Evolutionary conservation across 345 rosid species (phyloP), one percentile per base, ranked within the genome.

Genomic region (Eucalyptus paniculata): DNA sequence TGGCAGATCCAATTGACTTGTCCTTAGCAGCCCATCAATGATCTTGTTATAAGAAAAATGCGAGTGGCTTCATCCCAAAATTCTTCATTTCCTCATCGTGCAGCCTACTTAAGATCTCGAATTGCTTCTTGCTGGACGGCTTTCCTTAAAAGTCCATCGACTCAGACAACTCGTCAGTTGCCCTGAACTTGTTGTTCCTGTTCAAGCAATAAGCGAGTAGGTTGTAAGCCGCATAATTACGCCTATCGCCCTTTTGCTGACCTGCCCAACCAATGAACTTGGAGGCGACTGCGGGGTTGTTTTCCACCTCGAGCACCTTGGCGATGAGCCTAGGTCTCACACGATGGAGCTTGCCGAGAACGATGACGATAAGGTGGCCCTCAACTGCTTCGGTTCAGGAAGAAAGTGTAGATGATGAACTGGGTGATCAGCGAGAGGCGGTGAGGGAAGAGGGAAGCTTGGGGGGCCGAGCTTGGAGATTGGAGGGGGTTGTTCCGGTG

Each of bases 201-300:
- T 96, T 94, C 90, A 97, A 93, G 92, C 98, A 96, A 90, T 97
- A 94, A 81, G 99, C 96, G 88, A 95, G 93, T 34, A 98, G 97
- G 86, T 97, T 97, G 92, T 97, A 97, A 32, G 97, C 89, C 5
- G 97, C 94, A 89, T 93, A 95, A 90, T 91, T 95, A 80, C 94
- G 97, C 21, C 88, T 89, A 58, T 94, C 96, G 37, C 98, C 98
- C 91, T 96, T 97, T 50, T 97, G 98, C 92, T 95, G 97, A 77
- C 98, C 98, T 9, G 96, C 98, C 98, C 99, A 96, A 88, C 92
- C 95, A 89, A 95, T 97, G 95, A 97, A 95, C 92, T 95, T 96
- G n/a, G 99, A 89, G 44, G 97, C 96, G 6, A 95, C 62, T 5
- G 89, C 89, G 44, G 98, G 94, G 90, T 93, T 89, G 83, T 89